A percentile compares a stretch with the other conserved stretches of the same genome.
Conservation (phyloP, 2,329 filamentous ascomycete genomes). For the Neofusicoccum kwambonambiense region DNA sequence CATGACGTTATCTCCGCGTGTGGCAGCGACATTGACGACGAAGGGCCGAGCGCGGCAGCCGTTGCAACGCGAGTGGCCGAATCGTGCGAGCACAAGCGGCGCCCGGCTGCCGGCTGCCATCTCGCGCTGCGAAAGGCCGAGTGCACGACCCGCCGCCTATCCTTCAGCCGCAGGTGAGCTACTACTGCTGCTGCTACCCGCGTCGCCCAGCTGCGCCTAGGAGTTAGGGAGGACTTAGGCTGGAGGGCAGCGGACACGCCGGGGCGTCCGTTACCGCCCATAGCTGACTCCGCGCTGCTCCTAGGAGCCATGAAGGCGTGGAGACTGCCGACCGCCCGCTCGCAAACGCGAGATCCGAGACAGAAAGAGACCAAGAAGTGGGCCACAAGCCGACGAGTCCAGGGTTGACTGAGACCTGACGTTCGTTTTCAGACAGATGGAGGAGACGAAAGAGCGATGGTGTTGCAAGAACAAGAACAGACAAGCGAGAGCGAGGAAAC, state of each 20-base stretch:
- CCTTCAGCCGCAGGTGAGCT: not conserved
- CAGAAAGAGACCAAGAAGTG: not conserved
- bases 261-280: not conserved
- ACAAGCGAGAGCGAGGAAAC: too few relatives aligned
- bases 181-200: not conserved
- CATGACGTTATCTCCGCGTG: constrained; percentile 7
- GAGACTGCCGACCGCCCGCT: too few relatives aligned
- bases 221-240: too few relatives aligned
- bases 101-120: not conserved
- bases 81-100: too few relatives aligned
- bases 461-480: not conserved
- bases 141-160: not conserved
- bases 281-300: too few relatives aligned
- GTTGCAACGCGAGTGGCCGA: too few relatives aligned
- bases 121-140: not conserved
- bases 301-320: too few relatives aligned
- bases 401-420: not conserved
- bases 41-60: too few relatives aligned
- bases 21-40: not conserved
- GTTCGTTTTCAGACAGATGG: not conserved
- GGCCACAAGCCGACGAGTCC: not conserved
- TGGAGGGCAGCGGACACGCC: not conserved
- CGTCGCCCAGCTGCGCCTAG: too few relatives aligned
- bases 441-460: not conserved
- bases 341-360: not conserved